Evolutionary conservation across 768 basidiomycete genomes (phyloP), one percentile per base, ranked within the genome.

Genomic region (Melanogaster broomeanus): DNA sequence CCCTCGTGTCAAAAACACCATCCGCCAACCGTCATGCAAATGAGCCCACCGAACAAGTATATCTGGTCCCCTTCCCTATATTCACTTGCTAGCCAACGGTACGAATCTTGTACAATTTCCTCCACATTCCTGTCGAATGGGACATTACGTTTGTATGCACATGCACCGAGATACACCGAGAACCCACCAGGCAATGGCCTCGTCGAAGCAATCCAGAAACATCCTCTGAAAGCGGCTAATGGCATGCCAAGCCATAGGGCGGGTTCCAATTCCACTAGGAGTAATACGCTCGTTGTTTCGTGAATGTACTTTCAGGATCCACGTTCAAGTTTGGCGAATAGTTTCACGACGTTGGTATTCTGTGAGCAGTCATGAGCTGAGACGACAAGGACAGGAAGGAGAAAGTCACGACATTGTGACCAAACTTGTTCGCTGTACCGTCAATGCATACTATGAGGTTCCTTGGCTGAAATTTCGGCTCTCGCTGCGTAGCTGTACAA

Each of bases 191-290:
- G 71, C 73, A 52, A 75, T 61, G 0, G 68, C 72, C 51, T 70
- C 43, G 50, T 73, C 72, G 25, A 72, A 55, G 11, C 38, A 56
- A 48, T 69, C 57, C 21, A 41, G 52, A 8, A 61, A 33, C 5
- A 47, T 52, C 37, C 44, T 51, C 40, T 57, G 49, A 33, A 48
- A 28, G 34, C 56, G 58, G 24, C 42, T 46, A 4, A 71, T 6
- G 6, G 64, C 54, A 44, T 69, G 62, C 16, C 57, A 55, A 2
- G 63, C 57, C 41, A 52, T 61, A 0, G 60, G 68, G 38, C 64
- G 63, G 7, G 72, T 73, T 11, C 72, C 72, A 34, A 72, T 69
- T 2, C 71, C 72, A 41, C 70, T 73, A n/a, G 30, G 67, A 64
- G 39, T 73, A 73, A 49, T 66, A 73, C 2, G 69, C 69, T 21